A percentile compares a stretch with the other conserved stretches of the same genome.
These are phyloP conservation scores for Gyromitra esculenta DNA, from an alignment of 2,329 filamentous ascomycete species.

Conservation along the genomic window DNA sequence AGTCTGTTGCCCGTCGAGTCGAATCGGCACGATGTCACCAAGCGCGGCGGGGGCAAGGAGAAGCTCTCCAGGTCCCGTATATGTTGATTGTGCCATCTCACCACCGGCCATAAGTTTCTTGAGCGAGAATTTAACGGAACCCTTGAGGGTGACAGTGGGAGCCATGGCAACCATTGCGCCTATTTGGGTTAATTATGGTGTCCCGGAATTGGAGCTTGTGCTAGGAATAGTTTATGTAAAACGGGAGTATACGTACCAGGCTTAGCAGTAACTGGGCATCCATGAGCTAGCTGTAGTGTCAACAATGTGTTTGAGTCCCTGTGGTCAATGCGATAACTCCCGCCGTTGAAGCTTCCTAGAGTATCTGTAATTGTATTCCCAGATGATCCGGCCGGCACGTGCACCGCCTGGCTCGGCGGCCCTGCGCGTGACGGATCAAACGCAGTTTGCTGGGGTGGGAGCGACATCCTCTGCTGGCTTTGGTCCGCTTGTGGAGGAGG, in stretches of 20 bases:
- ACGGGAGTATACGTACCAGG: constrained; percentile 67
- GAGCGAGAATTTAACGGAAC: constrained; percentile 82
- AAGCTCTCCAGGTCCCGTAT: constrained; percentile 89
- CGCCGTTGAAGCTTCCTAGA: constrained; percentile 95
- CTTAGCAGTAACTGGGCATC: constrained; percentile 81
- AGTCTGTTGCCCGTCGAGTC: constrained; percentile 74
- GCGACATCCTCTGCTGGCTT: constrained; percentile 52
- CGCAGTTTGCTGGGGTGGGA: constrained; percentile 59
- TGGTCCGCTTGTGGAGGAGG: constrained; percentile 55
- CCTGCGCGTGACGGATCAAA: constrained; percentile 61
- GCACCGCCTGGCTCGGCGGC: constrained; percentile 59
- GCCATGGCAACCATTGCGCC: constrained; percentile 97
- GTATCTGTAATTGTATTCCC: constrained; percentile 71
- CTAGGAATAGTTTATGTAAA: not conserved
- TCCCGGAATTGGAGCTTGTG: not conserved
- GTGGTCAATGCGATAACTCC: constrained; percentile 91
- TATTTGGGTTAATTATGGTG: constrained; percentile 56
- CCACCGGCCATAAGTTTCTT: constrained; percentile 90
- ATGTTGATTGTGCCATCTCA: constrained; percentile 80
- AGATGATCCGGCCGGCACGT: constrained; percentile 59
- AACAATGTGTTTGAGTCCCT: constrained; percentile 89
- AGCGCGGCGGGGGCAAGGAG: constrained; percentile 81
- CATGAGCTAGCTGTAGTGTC: constrained; percentile 87
- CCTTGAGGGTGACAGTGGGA: constrained; percentile 83
- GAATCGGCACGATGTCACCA: constrained; percentile 85